Evolutionary conservation across 176 grass and related monocot species (phyloP).

Genomic region (Pontederia paniculata): DNA sequence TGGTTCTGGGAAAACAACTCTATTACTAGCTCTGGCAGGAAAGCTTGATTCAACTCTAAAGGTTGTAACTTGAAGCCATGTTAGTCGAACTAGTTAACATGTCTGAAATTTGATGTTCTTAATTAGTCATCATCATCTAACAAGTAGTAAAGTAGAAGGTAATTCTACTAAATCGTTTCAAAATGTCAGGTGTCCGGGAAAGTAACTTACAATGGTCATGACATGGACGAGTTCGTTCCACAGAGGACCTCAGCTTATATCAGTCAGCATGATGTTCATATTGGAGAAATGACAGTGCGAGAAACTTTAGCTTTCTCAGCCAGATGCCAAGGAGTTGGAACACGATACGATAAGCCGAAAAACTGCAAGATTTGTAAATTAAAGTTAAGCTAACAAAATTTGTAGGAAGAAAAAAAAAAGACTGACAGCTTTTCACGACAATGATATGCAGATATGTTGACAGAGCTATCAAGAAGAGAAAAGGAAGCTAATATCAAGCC

Average conservation of each 20-base stretch:
- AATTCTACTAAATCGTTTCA: no score
- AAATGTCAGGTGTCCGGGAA: slow-evolving; percentile 31
- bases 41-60: slow-evolving; percentile 58
- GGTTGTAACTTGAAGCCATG: no score
- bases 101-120: no score
- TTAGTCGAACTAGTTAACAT: no score
- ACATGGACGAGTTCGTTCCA: slow-evolving; percentile 74
- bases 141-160: no score
- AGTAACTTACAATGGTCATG: slow-evolving; percentile 80
- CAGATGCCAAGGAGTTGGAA: slow-evolving; percentile 72
- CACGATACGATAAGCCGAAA: slow-evolving; percentile 43
- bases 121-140: no score
- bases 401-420: neutral
- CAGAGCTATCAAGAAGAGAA: slow-evolving; percentile 25
- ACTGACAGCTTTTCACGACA: neutral
- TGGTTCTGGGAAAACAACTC: slow-evolving; percentile 67
- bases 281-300: slow-evolving; percentile 88
- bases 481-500: slow-evolving; percentile 27
- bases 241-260: slow-evolving; percentile 78
- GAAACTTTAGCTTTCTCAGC: slow-evolving; percentile 79
- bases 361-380: neutral
- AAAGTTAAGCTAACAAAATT: neutral
- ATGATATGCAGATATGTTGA: slow-evolving; percentile 20
- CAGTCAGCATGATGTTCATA: slow-evolving; percentile 83
- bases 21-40: slow-evolving; percentile 67